Base-by-base conservation (phyloP, 352 stramenopile species). In the Peronospora belbahrii region DNA sequence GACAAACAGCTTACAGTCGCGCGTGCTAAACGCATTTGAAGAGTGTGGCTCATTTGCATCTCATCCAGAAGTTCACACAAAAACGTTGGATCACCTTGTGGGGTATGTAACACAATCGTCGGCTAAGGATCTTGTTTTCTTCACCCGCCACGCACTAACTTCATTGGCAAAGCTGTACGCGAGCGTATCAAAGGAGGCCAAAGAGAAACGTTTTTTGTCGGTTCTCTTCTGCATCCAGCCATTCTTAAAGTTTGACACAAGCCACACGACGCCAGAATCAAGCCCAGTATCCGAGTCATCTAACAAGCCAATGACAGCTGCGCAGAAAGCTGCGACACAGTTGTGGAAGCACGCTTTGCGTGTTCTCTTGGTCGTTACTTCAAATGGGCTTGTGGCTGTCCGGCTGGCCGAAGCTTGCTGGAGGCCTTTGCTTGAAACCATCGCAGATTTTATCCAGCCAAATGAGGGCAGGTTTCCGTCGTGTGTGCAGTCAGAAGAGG, bases 21-120 rank as follows among this genome's bases (percentile, higher is more conserved):
- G 81, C 6, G 77, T 93, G 10, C 59, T 93, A 8, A 90, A 93
- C 22, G 77, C 74, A 2, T 93, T 88, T 30, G 82, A 93, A 60
- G 82, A 89, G 24, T 93, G 79, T 37, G 64, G 55, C 0, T 90
- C 73, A 18, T 93, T 89, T 39, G 62, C 42, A 5, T 57, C 64
- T 0, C 74, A 89, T 15, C 76, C 74, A 0, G 37, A 68, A 25
- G 67, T 93, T 9, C 82, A 93, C 42, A 58, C 66, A 2, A 81
- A 75, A 45, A 56, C 70, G 22, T 25, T 93, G n/a, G 73, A 81
- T 35, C 82, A 93, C 22, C 54, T 90, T 6, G 66, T 86, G 17
- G 49, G 39, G 17, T 93, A 86, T 23, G 73, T 93, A 10, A 56
- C 36, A 0, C 35, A 65, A 18, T 77, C 82, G 4, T 54, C 54